Evolutionary conservation across 2,329 filamentous ascomycete genomes (phyloP), one percentile per base, ranked within the genome.

Genomic region (Hypoxylon sp.): DNA sequence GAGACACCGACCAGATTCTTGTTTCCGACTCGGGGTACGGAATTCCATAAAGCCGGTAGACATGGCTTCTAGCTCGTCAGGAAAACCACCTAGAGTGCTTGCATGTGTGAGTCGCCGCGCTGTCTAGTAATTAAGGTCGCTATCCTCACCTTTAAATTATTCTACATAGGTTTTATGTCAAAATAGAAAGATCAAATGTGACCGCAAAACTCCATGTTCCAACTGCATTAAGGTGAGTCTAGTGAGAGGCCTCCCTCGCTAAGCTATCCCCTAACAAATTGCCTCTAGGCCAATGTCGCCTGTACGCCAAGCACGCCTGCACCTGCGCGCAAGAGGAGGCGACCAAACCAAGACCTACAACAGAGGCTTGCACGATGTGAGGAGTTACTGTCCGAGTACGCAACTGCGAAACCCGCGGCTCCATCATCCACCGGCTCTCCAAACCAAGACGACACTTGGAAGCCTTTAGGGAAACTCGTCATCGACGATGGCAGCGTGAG

Each of bases 131-230:
- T 33, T 4, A 48, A 58, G 33, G n/a, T 53, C 26, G 19, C 46
- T 31, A 42, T 64, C 53, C 60, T 65, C 42, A 68, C 59, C 55
- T 48, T 52, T 26, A 46, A 68, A 46, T 58, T 48, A 17, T 52
- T 64, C 84, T 85, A 22, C 87, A 19, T 88, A 87, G 71, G 85
- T 87, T 19, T 80, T 88, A 39, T 89, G 87, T 74, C 87, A 89
- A 75, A 85, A 87, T 74, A 84, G 87, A 73, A 89, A 90, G 79
- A 89, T 89, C 78, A 88, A 88, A 76, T 90, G 87, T 78, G 87
- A 89, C 73, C 83, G 87, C 67, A 84, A 83, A 46, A 87, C 84
- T 44, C 87, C 87, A 3, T 89, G 87, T 73, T 84, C 86, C 64
- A 89, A 89, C 72, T 89, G 87, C 71, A 78, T 86, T 75, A 89